A percentile compares a stretch with the other conserved stretches of the same genome.
Evolutionary conservation across 257 asterid genomes (phyloP).

Genomic region (Forsythia suspensa): DNA sequence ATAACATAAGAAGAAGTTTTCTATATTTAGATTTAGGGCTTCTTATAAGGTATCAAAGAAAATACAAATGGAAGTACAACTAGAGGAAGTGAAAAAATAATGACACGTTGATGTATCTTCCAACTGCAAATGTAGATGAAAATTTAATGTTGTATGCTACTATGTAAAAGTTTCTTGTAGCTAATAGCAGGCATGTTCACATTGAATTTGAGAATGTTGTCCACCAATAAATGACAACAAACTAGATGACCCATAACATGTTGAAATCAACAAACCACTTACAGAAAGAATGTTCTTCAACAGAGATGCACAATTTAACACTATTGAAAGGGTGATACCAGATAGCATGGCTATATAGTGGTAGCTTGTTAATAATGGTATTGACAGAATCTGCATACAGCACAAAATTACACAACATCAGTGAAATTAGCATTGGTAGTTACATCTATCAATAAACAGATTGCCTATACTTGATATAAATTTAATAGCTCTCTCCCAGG

Average conservation of each 20-base stretch:
- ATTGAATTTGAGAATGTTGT: too few species aligned
- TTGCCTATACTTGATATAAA: neutral
- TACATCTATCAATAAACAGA: conserved; percentile 5
- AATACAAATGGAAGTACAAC: too few species aligned
- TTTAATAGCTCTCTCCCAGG: neutral
- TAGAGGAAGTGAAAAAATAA: too few species aligned
- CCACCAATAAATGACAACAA: too few species aligned
- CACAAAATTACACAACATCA: neutral
- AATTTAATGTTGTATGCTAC: too few species aligned
- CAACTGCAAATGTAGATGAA: too few species aligned
- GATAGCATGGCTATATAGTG: conserved; percentile 71
- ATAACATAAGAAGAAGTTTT: too few species aligned
- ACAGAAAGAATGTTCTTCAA: conserved; percentile 69
- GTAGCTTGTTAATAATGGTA: conserved; percentile 74
- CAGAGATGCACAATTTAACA: conserved; percentile 59
- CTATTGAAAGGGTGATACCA: conserved; percentile 54
- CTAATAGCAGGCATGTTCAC: too few species aligned
- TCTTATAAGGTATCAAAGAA: too few species aligned
- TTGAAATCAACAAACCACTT: conserved; percentile 24
- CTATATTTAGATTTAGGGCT: too few species aligned
- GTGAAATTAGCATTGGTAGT: neutral
- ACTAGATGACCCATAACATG: neutral
- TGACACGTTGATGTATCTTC: too few species aligned
- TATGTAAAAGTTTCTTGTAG: too few species aligned
- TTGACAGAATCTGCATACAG: conserved; percentile 55